Conservation (phyloP, 2,329 filamentous ascomycete genomes). For the Chaetomium globosum region DNA sequence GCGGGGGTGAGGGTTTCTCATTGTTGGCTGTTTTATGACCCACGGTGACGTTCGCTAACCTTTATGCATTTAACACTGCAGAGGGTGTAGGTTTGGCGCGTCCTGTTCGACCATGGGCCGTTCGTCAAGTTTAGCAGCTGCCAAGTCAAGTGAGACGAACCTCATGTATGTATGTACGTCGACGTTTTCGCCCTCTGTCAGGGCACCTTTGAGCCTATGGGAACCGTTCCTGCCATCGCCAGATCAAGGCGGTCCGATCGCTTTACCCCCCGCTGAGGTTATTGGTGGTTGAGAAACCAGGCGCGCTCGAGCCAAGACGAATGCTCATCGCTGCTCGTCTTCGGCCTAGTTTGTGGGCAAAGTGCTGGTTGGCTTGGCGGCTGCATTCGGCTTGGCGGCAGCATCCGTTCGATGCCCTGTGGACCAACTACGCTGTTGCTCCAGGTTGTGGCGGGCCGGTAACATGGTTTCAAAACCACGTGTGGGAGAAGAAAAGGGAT, state of each 20-base stretch:
- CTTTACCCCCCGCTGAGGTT: not conserved
- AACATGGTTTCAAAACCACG: slow-evolving; percentile 4
- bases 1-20: not conserved
- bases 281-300: not conserved
- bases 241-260: not conserved
- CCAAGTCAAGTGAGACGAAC: slow-evolving; percentile 37
- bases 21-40: not conserved
- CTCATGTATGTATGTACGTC: slow-evolving; percentile 36
- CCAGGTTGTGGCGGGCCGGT: slow-evolving; percentile 3
- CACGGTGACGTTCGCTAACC: not conserved
- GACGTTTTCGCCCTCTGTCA: slow-evolving; percentile 26
- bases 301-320: not conserved
- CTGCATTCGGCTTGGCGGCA: slow-evolving; percentile 1
- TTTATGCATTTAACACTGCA: not conserved
- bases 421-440: not conserved
- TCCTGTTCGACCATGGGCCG: slow-evolving; percentile 19
- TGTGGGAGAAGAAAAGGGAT: not conserved
- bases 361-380: not conserved
- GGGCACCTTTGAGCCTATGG: slow-evolving; percentile 28
- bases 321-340: not conserved
- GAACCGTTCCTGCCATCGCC: slow-evolving; percentile 14
- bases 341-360: not conserved
- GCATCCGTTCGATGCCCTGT: not conserved
- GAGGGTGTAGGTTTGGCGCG: not conserved
- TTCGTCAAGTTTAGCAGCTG: slow-evolving; percentile 28